phyloP scores from a whole-genome alignment of 345 rosid species.

The Combretum micranthum region DNA sequence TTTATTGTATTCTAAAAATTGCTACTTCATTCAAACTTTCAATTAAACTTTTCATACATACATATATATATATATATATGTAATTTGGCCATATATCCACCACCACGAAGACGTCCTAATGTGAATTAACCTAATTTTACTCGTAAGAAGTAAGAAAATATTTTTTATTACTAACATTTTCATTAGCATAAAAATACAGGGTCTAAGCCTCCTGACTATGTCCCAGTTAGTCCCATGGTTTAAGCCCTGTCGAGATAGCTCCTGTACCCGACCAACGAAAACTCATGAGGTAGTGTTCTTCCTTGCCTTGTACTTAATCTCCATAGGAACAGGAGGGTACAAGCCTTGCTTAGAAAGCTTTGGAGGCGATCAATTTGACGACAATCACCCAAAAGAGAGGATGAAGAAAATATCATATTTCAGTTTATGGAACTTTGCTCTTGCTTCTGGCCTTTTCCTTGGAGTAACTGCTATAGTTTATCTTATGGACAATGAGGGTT shows the following conservation, averaged over 20 bases:
- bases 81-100: neutral
- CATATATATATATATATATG: too few species aligned
- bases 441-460: constrained; percentile 28
- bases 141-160: too few species aligned
- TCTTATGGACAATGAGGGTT: constrained; percentile 25
- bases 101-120: neutral
- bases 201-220: constrained; percentile 36
- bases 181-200: constrained; percentile 14
- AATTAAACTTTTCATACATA: neutral
- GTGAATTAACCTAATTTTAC: too few species aligned
- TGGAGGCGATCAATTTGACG: constrained; percentile 52
- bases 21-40: too few species aligned
- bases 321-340: constrained; percentile 40
- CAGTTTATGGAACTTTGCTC: constrained; percentile 43
- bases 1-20: too few species aligned
- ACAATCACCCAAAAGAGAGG: constrained; percentile 32
- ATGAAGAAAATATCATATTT: constrained; percentile 44
- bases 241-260: constrained; percentile 15
- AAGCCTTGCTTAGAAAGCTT: constrained; percentile 50
- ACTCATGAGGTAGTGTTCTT: constrained; percentile 36
- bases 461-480: constrained; percentile 36
- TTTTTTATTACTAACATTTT: too few species aligned
- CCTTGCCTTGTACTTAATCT: constrained; percentile 33
- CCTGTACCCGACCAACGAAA: constrained; percentile 24
- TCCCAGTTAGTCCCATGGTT: constrained; percentile 28